Evolutionary conservation across 2,329 filamentous ascomycete genomes (phyloP).

Genomic region (Cordyceps farinosa): DNA sequence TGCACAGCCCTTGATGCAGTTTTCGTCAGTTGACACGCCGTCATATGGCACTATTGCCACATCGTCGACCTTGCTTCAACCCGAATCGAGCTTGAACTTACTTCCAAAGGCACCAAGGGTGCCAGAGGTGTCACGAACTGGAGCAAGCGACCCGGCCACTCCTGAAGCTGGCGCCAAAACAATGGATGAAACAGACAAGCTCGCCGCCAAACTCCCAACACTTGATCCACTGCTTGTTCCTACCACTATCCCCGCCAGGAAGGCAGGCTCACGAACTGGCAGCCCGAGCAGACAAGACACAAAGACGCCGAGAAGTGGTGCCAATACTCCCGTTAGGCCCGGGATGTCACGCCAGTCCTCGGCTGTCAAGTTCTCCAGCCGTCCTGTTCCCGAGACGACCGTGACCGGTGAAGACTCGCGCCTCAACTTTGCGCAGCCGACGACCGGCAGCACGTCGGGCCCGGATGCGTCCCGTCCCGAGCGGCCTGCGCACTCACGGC

Average conservation of each 20-base stretch:
- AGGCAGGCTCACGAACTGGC: constrained; percentile 22
- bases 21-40: neutral
- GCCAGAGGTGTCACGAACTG: constrained; percentile 17
- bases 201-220: neutral
- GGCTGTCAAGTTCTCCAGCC: constrained; percentile 64
- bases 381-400: constrained; percentile 66
- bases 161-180: neutral
- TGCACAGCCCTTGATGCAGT: neutral
- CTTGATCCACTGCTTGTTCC: constrained; percentile 7
- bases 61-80: constrained; percentile 2
- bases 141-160: neutral
- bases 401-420: constrained; percentile 57
- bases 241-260: neutral
- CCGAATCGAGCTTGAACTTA: neutral
- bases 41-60: constrained; percentile 16
- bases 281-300: constrained; percentile 25
- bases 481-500: constrained; percentile 37
- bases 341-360: constrained; percentile 51
- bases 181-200: neutral
- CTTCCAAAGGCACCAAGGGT: neutral
- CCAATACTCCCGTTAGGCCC: constrained; percentile 36
- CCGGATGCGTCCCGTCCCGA: constrained; percentile 30
- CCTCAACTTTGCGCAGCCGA: constrained; percentile 64
- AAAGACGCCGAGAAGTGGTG: constrained; percentile 5
- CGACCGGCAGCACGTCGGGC: constrained; percentile 21